Base-by-base conservation (phyloP, 148 eudicot genomes). In the Arctostaphylos glauca region DNA sequence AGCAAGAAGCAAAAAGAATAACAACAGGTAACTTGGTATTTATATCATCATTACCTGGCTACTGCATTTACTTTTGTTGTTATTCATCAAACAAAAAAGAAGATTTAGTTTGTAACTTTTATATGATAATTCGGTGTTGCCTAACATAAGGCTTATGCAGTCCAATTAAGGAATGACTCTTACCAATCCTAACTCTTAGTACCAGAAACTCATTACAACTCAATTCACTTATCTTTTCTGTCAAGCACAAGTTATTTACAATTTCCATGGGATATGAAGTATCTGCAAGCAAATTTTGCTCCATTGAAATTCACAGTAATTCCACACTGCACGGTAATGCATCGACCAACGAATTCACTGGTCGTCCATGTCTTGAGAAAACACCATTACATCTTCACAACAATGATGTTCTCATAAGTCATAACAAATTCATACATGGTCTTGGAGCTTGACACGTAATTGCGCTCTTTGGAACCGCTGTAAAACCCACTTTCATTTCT, bases 1-100 rank as follows among this genome's bases (percentile, higher is more conserved):
- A 85, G 84, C 80, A 84, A 77, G 19, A 78, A 48, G 66, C 38
- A 46, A 54, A 43, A 50, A 15, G 23, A 4, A 68, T 52, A 23
- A 77, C 5, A 48, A n/a, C 4, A 47, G 55, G 49, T 25, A 12
- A 64, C 70, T 23, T 12, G 0, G 0, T 12, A 25, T 66, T 25
- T 66, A 31, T 0, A 25, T 66, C 44, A 66, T 66, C 71, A 66
- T 25, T 25, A 6, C 71, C 43, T 66, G 31, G 4, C 44, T 23
- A 25, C 13, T 66, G 44, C 18, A 31, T 10, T 1, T 4, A 66
- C 13, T 9, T 12, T 66, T 66, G 15, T 66, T 10, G 71, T 25
- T 23, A 9, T 43, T 23, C 43, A 2, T 25, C 16, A 9, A 14
- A 14, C 2, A 15, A 41, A 67, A 38, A 70, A 41, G n/a, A 70